phyloP scores from a whole-genome alignment of 495 filamentous ascomycete species.

The Hypoxylon lienhwacheense region DNA sequence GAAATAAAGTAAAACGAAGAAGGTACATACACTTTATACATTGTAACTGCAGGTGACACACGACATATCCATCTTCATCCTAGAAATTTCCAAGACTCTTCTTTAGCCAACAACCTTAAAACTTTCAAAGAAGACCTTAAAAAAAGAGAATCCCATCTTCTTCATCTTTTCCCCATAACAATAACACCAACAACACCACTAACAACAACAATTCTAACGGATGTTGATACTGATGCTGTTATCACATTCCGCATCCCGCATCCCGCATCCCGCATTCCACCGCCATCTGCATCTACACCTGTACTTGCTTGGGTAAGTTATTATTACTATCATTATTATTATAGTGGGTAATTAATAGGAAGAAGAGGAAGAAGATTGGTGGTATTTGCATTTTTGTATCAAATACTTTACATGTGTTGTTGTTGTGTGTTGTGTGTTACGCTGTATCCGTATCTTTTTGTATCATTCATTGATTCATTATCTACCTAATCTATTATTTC shows the following conservation, averaged over 20 bases:
- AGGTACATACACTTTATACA: too few relatives aligned
- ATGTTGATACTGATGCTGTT: too few relatives aligned
- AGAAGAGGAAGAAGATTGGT: not conserved
- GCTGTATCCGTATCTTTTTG: slow-evolving; percentile 18
- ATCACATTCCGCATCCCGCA: not conserved
- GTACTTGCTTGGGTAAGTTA: too few relatives aligned
- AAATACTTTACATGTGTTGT: not conserved
- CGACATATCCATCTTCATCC: slow-evolving; percentile 12
- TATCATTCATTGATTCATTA: too few relatives aligned
- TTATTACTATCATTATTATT: too few relatives aligned
- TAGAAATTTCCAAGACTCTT: slow-evolving; percentile 5
- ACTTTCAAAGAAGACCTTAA: too few relatives aligned
- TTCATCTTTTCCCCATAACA: not conserved
- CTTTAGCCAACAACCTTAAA: too few relatives aligned
- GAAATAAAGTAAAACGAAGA: slow-evolving; percentile 25
- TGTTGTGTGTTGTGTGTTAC: not conserved
- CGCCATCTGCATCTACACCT: slow-evolving; percentile 9
- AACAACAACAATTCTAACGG: too few relatives aligned
- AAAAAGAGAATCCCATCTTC: slow-evolving; percentile 4
- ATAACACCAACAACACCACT: too few relatives aligned
- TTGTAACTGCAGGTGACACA: slow-evolving; percentile 22
- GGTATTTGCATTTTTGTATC: too few relatives aligned
- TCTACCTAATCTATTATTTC: too few relatives aligned
- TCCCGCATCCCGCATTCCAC: slow-evolving; percentile 12
- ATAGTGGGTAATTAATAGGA: slow-evolving; percentile 27